phyloP scores from a whole-genome alignment of 768 basidiomycete genomes.

The Lentinula detonsa region DNA sequence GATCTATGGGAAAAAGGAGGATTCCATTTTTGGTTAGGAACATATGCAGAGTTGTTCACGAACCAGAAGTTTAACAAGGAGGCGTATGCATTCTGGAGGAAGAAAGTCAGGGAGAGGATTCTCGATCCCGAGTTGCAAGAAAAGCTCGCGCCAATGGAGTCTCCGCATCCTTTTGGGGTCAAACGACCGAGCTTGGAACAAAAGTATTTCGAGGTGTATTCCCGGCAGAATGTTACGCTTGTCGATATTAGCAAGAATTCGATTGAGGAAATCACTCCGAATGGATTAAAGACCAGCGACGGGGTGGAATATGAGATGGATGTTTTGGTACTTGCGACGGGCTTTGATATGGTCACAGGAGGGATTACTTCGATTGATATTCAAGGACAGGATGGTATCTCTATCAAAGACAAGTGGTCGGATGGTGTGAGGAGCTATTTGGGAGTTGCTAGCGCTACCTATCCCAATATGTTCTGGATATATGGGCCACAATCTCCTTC shows the following conservation, averaged over 20 bases:
- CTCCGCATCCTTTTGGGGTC: slow-evolving; percentile 4
- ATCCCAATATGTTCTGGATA: slow-evolving; percentile 14
- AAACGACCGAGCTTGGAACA: slow-evolving; percentile 5
- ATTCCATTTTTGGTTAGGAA: not conserved
- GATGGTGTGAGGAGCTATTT: slow-evolving; percentile 10
- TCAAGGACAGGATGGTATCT: not conserved
- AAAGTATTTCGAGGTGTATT: not conserved
- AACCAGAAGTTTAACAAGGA: slow-evolving; percentile 1
- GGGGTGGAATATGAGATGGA: slow-evolving; percentile 2
- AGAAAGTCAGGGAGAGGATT: slow-evolving; percentile 1
- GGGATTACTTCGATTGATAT: slow-evolving; percentile 3
- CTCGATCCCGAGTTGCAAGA: not conserved
- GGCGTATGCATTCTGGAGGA: slow-evolving; percentile 5
- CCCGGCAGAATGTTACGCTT: slow-evolving; percentile 1
- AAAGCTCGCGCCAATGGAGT: slow-evolving; percentile 1
- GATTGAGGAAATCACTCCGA: slow-evolving; percentile 1
- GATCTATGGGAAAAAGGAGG: slow-evolving; percentile 11
- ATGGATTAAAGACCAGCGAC: not conserved
- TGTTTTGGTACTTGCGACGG: slow-evolving; percentile 3
- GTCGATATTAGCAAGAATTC: not conserved
- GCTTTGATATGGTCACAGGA: slow-evolving; percentile 5
- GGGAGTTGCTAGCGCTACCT: slow-evolving; percentile 9
- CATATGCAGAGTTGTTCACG: slow-evolving; percentile 1
- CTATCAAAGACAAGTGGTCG: slow-evolving; percentile 5
- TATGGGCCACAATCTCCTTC: slow-evolving; percentile 13